Evolutionary conservation across 805 yeast species (phyloP).

Genomic region (Candida nitratophila): DNA sequence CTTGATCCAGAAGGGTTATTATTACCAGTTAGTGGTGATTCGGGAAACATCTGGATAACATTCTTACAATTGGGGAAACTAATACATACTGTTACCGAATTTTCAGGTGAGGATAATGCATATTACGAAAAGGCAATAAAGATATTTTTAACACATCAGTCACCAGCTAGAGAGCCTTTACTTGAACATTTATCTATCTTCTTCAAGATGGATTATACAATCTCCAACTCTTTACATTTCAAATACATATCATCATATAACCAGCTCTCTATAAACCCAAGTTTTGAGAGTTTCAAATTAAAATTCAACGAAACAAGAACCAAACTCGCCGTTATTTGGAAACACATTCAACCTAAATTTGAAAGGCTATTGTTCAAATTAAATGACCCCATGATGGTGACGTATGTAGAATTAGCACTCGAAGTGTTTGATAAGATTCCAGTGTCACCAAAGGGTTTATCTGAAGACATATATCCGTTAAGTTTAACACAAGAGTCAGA

Average conservation of each 20-base stretch:
- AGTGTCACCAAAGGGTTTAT: constrained; percentile 28
- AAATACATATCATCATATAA: constrained; percentile 64
- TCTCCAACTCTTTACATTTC: constrained; percentile 69
- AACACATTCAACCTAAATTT: constrained; percentile 47
- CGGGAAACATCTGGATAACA: constrained; percentile 72
- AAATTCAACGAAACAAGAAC: constrained; percentile 56
- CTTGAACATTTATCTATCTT: constrained; percentile 60
- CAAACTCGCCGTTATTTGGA: constrained; percentile 60
- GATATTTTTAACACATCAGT: constrained; percentile 59
- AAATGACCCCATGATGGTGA: constrained; percentile 35
- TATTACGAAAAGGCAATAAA: constrained; percentile 38
- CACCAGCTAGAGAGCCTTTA: constrained; percentile 64
- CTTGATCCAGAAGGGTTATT: constrained; percentile 17
- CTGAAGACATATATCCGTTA: constrained; percentile 25
- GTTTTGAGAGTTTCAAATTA: constrained; percentile 53
- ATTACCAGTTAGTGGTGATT: constrained; percentile 51
- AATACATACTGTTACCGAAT: constrained; percentile 36
- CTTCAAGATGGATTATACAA: constrained; percentile 63
- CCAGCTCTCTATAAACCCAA: constrained; percentile 57
- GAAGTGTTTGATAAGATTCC: constrained; percentile 60
- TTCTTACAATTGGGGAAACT: constrained; percentile 65
- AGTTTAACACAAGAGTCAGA: constrained; percentile 16
- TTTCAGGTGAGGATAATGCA: constrained; percentile 25
- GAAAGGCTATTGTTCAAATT: constrained; percentile 31
- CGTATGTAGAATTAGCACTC: constrained; percentile 47